Evolutionary conservation across 2,329 filamentous ascomycete species (phyloP).

Genomic region (Parasarocladium wereldwijsianum): DNA sequence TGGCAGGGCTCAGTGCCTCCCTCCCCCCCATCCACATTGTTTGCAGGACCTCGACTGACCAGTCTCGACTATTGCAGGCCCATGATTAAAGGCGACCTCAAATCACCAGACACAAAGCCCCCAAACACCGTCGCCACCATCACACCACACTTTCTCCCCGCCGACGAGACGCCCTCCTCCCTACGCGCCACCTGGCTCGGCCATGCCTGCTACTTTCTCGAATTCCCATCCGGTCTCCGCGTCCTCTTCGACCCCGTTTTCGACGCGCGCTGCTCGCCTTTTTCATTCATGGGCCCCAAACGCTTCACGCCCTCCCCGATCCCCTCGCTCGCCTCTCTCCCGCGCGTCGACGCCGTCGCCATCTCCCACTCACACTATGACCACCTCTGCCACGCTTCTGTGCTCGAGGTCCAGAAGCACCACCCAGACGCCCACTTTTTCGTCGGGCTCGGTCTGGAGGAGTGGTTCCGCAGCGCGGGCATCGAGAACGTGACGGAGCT

Average conservation of each 20-base stretch:
- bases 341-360: conserved; percentile 58
- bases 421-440: conserved; percentile 79
- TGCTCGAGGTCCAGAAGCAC: conserved; percentile 52
- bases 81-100: conserved; percentile 23
- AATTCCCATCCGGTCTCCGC: conserved; percentile 73
- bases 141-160: conserved; percentile 50
- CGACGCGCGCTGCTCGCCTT: conserved; percentile 70
- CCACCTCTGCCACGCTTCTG: conserved; percentile 66
- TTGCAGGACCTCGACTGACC: background rate
- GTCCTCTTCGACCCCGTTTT: conserved; percentile 93
- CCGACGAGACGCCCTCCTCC: conserved; percentile 29
- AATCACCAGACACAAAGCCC: conserved; percentile 44
- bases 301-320: conserved; percentile 69
- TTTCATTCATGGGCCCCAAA: conserved; percentile 56
- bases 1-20: conserved; percentile 21
- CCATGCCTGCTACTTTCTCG: conserved; percentile 85
- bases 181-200: conserved; percentile 88
- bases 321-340: conserved; percentile 61
- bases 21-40: conserved; percentile 23
- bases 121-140: conserved; percentile 54
- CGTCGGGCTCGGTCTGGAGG: conserved; percentile 66
- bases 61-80: conserved; percentile 13
- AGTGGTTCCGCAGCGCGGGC: conserved; percentile 62
- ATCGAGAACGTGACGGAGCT: conserved; percentile 71
- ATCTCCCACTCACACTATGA: conserved; percentile 92